These are phyloP conservation scores for Trichosporon inkin DNA, from an alignment of 1,284 basidiomycete species.

Conservation along the genomic window DNA sequence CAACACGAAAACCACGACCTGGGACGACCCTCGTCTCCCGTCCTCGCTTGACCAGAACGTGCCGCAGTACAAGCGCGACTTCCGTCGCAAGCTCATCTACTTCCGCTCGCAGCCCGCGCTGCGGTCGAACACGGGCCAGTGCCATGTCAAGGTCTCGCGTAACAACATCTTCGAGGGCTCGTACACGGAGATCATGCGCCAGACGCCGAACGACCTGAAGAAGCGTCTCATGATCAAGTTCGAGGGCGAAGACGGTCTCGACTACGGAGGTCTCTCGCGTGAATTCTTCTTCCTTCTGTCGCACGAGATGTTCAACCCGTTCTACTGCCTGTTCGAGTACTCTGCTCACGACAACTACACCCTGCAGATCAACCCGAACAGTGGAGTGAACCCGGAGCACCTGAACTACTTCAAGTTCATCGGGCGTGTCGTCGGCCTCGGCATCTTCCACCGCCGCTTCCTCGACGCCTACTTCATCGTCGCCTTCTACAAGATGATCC, in stretches of 20 bases:
- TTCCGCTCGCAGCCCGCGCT: slow-evolving; percentile 97
- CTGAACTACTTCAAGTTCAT: slow-evolving; percentile 99
- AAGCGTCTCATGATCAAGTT: slow-evolving; percentile 98
- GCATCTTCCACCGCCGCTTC: slow-evolving; percentile 98
- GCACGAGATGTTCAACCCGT: slow-evolving; percentile 98
- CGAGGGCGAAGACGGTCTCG: slow-evolving; percentile 95
- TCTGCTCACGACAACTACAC: slow-evolving; percentile 99
- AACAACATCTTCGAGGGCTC: slow-evolving; percentile 94
- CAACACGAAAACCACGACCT: slow-evolving; percentile 86
- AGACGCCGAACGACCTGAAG: slow-evolving; percentile 91
- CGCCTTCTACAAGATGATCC: slow-evolving; percentile 98
- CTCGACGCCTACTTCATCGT: slow-evolving; percentile 98
- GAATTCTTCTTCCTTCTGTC: slow-evolving; percentile 99
- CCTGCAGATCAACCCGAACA: slow-evolving; percentile 95
- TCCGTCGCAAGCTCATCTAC: slow-evolving; percentile 96
- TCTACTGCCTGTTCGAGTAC: slow-evolving; percentile 98
- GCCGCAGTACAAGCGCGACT: slow-evolving; percentile 99
- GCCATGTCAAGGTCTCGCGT: slow-evolving; percentile 91
- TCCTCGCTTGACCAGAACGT: slow-evolving; percentile 71
- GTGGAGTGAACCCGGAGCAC: slow-evolving; percentile 97
- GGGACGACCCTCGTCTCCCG: slow-evolving; percentile 90
- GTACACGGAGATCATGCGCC: slow-evolving; percentile 87
- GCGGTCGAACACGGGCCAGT: slow-evolving; percentile 82
- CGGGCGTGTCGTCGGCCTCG: slow-evolving; percentile 85
- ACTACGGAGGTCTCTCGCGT: slow-evolving; percentile 95